Evolutionary conservation across 495 filamentous ascomycete species (phyloP).

Genomic region (Penicillium cosmopolitanum): DNA sequence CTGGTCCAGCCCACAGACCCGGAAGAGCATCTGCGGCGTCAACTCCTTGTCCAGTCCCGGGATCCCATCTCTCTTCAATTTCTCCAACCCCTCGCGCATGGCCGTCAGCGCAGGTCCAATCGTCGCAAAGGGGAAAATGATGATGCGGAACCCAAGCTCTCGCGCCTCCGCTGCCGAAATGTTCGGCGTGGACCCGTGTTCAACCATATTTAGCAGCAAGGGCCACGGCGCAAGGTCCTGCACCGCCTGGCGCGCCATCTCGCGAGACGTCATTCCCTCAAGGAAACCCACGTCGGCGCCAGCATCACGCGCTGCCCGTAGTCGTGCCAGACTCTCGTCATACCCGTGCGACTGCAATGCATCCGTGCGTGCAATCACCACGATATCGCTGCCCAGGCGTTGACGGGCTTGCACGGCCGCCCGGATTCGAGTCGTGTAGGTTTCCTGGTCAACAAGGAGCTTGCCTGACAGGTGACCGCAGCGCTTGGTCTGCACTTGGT

Average conservation of each 20-base stretch:
- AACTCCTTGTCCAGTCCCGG: constrained; percentile 51
- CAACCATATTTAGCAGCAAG: constrained; percentile 69
- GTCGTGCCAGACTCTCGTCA: constrained; percentile 59
- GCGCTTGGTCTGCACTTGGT: constrained; percentile 70
- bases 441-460: constrained; percentile 56
- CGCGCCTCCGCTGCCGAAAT: constrained; percentile 61
- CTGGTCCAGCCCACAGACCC: constrained; percentile 62
- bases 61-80: constrained; percentile 53
- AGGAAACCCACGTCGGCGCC: constrained; percentile 70
- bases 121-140: constrained; percentile 62
- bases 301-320: constrained; percentile 57
- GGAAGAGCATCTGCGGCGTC: constrained; percentile 57
- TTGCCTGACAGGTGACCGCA: constrained; percentile 69
- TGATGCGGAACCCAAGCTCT: constrained; percentile 64
- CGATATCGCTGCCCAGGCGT: constrained; percentile 59
- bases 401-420: constrained; percentile 56
- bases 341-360: constrained; percentile 64
- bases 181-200: constrained; percentile 61
- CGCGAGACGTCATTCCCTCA: constrained; percentile 44
- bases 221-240: constrained; percentile 61
- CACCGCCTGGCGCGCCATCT: constrained; percentile 42
- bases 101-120: constrained; percentile 56
- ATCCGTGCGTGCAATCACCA: constrained; percentile 73
- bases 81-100: constrained; percentile 51
- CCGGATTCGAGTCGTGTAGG: constrained; percentile 62